phyloP scores from a whole-genome alignment of 768 basidiomycete species.

The Tricholoma hemisulphureum region DNA sequence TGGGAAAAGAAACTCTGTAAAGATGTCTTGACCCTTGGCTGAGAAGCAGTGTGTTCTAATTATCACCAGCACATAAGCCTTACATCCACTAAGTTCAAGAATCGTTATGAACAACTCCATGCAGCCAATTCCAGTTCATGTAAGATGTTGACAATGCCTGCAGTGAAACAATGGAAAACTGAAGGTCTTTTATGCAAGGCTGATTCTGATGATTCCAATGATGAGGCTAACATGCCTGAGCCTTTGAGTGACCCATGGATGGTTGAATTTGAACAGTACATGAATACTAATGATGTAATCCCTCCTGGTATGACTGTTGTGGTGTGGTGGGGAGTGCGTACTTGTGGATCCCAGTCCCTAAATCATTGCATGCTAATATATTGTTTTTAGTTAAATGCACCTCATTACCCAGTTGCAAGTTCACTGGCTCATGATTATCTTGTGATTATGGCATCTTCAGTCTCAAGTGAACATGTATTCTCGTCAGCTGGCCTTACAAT shows the following conservation, averaged over 20 bases:
- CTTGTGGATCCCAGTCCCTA: background rate
- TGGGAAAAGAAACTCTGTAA: background rate
- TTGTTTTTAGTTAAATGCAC: constrained; percentile 21
- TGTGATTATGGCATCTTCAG: constrained; percentile 37
- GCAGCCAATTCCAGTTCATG: background rate
- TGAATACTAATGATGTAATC: constrained; percentile 10
- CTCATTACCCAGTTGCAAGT: constrained; percentile 32
- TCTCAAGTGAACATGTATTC: constrained; percentile 40
- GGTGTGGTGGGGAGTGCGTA: constrained; percentile 32
- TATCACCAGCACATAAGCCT: no score
- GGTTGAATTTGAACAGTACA: constrained; percentile 23
- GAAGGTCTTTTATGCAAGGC: background rate
- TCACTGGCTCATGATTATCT: constrained; percentile 38
- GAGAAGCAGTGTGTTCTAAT: background rate
- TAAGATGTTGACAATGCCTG: background rate
- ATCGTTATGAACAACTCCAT: background rate
- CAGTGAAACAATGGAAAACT: background rate
- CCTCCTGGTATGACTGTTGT: constrained; percentile 18
- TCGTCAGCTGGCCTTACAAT: constrained; percentile 40
- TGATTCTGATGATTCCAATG: background rate
- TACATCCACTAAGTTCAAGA: background rate
- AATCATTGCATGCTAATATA: background rate
- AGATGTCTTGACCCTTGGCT: background rate
- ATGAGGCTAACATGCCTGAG: background rate
- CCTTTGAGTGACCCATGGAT: constrained; percentile 8